phyloP scores from a whole-genome alignment of 1,284 basidiomycete genomes.

The Takashimella tepidaria region DNA sequence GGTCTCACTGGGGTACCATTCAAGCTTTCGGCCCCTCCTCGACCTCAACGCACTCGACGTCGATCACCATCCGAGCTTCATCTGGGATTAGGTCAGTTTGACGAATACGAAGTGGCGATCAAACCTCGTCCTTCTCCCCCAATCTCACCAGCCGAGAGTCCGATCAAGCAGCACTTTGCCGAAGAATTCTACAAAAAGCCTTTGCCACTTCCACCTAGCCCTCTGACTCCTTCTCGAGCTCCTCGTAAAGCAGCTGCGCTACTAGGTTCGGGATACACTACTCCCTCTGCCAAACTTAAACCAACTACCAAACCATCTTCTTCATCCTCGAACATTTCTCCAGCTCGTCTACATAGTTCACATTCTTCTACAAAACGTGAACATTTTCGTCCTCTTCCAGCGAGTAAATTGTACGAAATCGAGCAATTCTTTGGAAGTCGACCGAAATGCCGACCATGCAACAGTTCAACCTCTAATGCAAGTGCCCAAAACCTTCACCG shows the following conservation, averaged over 20 bases:
- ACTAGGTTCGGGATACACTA: slow-evolving; percentile 18
- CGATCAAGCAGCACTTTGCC: slow-evolving; percentile 10
- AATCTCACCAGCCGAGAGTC: slow-evolving; percentile 13
- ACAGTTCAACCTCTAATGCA: background rate
- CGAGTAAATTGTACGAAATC: slow-evolving; percentile 28
- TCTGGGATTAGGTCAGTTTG: slow-evolving; percentile 28
- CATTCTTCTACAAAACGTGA: slow-evolving; percentile 10
- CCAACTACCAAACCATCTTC: too few species aligned
- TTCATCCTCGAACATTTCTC: background rate
- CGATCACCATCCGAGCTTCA: slow-evolving; percentile 16
- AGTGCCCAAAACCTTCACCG: background rate
- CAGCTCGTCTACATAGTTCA: background rate
- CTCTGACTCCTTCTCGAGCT: slow-evolving; percentile 29
- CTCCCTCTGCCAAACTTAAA: background rate
- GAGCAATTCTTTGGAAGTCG: slow-evolving; percentile 36
- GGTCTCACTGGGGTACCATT: background rate
- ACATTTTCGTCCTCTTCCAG: slow-evolving; percentile 31
- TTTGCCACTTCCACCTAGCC: slow-evolving; percentile 12
- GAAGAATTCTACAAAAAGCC: background rate
- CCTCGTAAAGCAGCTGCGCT: slow-evolving; percentile 32
- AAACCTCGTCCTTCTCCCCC: slow-evolving; percentile 16
- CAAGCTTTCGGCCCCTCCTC: slow-evolving; percentile 6
- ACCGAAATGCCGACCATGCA: slow-evolving; percentile 7
- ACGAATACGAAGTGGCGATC: slow-evolving; percentile 18
- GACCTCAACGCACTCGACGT: slow-evolving; percentile 3